Evolutionary conservation across 208 protist genomes (phyloP), one percentile per base, ranked within the genome.

Genomic region (Wallacemonas rigidus): DNA sequence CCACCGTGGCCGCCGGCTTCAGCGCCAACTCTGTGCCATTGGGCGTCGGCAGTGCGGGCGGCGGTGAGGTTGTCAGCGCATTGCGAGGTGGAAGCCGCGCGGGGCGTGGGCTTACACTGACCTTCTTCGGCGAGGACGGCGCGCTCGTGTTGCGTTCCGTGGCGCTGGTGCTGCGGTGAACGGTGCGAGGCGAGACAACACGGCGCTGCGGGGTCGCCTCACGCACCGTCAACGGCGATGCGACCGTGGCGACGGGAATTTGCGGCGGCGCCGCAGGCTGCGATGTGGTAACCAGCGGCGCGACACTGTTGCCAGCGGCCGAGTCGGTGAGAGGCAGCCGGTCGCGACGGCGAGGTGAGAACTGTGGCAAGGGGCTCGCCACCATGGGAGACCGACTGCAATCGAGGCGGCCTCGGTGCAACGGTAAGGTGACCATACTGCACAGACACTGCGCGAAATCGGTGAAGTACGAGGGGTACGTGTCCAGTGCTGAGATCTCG

Each of bases 361-460:
- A 43, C 26, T 62, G 14, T 35, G 43, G 60, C 41, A 65, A 41
- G 5, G 60, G 60, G 40, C 60, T 65, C 4, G 60, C 60, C n/a
- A 17, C 60, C 60, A 65, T 65, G 11, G 60, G 60, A 6, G 60
- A 65, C 7, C 60, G 60, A 41, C 60, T 65, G 11, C 60, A 41
- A 3, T 14, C 60, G 41, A 36, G 60, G 14, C 50, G 60, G 17
- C 60, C 60, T 4, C 60, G 60, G 17, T 65, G 60, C 60, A 65
- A 53, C 11, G 60, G 60, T 41, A 65, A 38, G 60, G 50, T 48
- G 15, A 65, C 60, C 41, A 65, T 36, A n/a, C 60, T 65, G 60
- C 60, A 65, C 4, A 65, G 60, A 4, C n/a, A 65, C 26, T 65
- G 60, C n/a, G 60, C 60, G 50, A 65, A 65, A 41, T 65, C 40